Base-by-base conservation (phyloP, 371 early-diverging fungal genomes). In the Haplosporangium sp. region DNA sequence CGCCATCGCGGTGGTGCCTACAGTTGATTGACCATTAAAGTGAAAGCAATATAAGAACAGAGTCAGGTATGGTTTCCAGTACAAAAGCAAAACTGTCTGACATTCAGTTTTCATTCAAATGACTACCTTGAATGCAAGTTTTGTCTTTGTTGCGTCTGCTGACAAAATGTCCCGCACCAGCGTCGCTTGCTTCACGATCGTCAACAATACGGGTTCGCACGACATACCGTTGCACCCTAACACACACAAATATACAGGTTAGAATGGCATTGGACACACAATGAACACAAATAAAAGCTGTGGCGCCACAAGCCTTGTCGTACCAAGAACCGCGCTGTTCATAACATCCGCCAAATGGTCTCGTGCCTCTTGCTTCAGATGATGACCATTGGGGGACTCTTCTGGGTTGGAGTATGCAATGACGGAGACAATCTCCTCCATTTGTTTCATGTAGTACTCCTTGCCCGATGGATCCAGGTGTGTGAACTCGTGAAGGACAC, bases 251-350 rank as follows among this genome's bases (percentile, higher is more conserved):
- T 13, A 41, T n/a, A 47, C 14, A 50, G 4, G 11, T 21, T 14
- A 29, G 37, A 38, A 8, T 21, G 7, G 8, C 43, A 4, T 23
- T 29, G 16, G 40, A 4, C 41, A 52, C 16, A 38, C 14, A 5
- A 36, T 16, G 14, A 20, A 5, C 6, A 63, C 14, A 23, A 55
- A 55, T 21, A 18, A 23, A 37, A 21, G 18, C 16, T 1, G n/a
- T 37, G 2, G 18, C 40, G 8, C 9, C 21, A 8, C 62, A 52
- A 23, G 40, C 16, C 12, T 36, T 37, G n/a, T 45, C 81, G 16
- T 76, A 83, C 83, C 80, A 40, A 83, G 73, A 38, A 83, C 69
- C 6, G 83, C 82, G 59, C 81, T 83, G 47, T 83, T 83, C 70
- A 82, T 75, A 42, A 74, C 65, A 51, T 83, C 82, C 16, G 83